These are phyloP conservation scores for Lactifluus pinguis DNA, from an alignment of 768 basidiomycete species.

Conservation along the genomic window DNA sequence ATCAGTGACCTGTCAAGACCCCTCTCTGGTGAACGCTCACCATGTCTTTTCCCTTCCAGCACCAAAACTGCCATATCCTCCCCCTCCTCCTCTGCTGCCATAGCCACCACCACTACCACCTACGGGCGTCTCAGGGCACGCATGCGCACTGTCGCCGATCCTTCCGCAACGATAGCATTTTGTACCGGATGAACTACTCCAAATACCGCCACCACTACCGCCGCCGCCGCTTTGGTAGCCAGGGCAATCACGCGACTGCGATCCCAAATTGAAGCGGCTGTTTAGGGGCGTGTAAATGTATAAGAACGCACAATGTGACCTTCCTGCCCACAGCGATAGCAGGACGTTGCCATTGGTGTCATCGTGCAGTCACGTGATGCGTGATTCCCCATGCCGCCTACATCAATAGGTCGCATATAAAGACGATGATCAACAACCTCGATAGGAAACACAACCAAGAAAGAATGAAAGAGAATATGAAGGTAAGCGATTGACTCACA, in stretches of 20 bases:
- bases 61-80: slow-evolving; percentile 24
- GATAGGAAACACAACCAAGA: background rate
- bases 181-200: slow-evolving; percentile 27
- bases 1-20: background rate
- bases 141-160: slow-evolving; percentile 75
- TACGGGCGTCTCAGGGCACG: slow-evolving; percentile 54
- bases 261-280: background rate
- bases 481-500: slow-evolving; percentile 36
- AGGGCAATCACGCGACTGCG: slow-evolving; percentile 75
- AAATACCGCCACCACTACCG: too few species aligned
- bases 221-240: slow-evolving; percentile 33
- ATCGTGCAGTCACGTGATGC: slow-evolving; percentile 74
- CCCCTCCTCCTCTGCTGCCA: slow-evolving; percentile 24
- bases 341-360: slow-evolving; percentile 74
- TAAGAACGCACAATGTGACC: slow-evolving; percentile 68
- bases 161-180: slow-evolving; percentile 86
- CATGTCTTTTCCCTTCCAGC: slow-evolving; percentile 46
- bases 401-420: slow-evolving; percentile 3
- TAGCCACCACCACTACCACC: too few species aligned
- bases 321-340: slow-evolving; percentile 79
- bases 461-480: slow-evolving; percentile 6
- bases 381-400: slow-evolving; percentile 72
- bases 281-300: background rate
- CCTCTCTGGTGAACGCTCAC: slow-evolving; percentile 25
- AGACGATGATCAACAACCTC: background rate